Evolutionary conservation across 768 basidiomycete species (phyloP), one percentile per base, ranked within the genome.

Genomic region (Hygrophoropsis aurantiaca): DNA sequence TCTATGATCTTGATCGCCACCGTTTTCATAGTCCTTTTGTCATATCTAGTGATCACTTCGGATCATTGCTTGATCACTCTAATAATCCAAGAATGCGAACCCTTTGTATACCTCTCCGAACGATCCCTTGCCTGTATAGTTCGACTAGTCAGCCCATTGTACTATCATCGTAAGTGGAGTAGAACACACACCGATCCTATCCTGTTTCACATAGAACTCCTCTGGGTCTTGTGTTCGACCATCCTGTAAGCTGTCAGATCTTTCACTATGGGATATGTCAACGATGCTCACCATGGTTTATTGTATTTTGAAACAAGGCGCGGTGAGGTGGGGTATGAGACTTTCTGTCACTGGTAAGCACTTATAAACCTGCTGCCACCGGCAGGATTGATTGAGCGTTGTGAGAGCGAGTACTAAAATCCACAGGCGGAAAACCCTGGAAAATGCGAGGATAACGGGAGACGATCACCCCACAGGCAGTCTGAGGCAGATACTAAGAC

Each of bases 1-100:
- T 98, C 94, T 65, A 99, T 98, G 58, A 98, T 95, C 84, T 94
- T 99, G 76, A 99, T 98, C 37, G 97, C 97, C 20, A 99, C 97
- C 1, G 95, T 94, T 74, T 87, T 88, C 67, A 94, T 90, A 20
- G 94, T 97, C 49, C 92, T 80, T 64, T 92, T 92, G 72, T 98
- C 94, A 60, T 90, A 97, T 47, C 94, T 97, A 56, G 5, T 42
- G 15, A 42, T 21, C 16, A 45, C 38, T 27, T 38, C 47, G 51
- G 41, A 46, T 19, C 19, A 32, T n/a, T 16, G 21, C 38, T 44
- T 38, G 32, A 11, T 30, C 8, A 15, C n/a, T 24, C 1, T 19
- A 5, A 15, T 15, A 3, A 18, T 20, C 40, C 23, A 25, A 47
- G 32, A 33, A 42, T 54, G 60, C 78, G 46, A 47, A 93, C 94